phyloP scores from a whole-genome alignment of 208 protist species.

The Phytomonas francai region DNA sequence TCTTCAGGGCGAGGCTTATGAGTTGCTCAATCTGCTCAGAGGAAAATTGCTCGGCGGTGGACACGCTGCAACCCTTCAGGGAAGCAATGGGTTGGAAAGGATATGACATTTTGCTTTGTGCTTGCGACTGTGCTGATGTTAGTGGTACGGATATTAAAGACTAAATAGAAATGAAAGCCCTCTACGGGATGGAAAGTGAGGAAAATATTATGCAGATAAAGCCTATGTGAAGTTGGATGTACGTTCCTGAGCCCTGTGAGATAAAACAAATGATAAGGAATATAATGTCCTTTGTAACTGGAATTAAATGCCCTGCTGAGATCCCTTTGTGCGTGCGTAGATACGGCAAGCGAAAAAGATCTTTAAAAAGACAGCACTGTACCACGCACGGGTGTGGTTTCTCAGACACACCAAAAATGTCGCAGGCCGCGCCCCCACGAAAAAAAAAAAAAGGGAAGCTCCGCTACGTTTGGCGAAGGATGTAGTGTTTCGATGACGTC shows the following conservation, averaged over 20 bases:
- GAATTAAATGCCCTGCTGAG: no score
- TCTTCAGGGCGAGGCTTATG: constrained; percentile 38
- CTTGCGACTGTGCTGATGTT: constrained; percentile 9
- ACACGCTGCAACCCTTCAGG: constrained; percentile 60
- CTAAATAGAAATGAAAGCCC: constrained; percentile 1
- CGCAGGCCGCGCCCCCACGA: no score
- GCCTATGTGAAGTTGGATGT: no score
- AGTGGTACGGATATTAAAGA: background rate
- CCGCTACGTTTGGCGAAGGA: no score
- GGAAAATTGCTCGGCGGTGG: constrained; percentile 54
- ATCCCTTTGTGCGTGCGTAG: no score
- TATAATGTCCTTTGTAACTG: constrained; percentile 3
- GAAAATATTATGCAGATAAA: constrained; percentile 1
- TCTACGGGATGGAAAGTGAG: constrained; percentile 14
- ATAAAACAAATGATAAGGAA: constrained; percentile 4
- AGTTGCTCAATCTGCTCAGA: constrained; percentile 63
- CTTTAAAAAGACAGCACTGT: no score
- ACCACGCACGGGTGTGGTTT: no score
- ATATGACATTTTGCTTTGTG: no score
- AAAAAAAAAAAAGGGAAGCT: no score
- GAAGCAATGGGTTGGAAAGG: constrained; percentile 40
- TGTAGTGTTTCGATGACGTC: no score
- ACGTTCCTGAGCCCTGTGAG: background rate
- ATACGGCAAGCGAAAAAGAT: no score
- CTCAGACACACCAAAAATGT: no score